Evolutionary conservation across 73 alveolate genomes (phyloP), one percentile per base, ranked within the genome.

Genomic region (Tetrahymena thermophila): DNA sequence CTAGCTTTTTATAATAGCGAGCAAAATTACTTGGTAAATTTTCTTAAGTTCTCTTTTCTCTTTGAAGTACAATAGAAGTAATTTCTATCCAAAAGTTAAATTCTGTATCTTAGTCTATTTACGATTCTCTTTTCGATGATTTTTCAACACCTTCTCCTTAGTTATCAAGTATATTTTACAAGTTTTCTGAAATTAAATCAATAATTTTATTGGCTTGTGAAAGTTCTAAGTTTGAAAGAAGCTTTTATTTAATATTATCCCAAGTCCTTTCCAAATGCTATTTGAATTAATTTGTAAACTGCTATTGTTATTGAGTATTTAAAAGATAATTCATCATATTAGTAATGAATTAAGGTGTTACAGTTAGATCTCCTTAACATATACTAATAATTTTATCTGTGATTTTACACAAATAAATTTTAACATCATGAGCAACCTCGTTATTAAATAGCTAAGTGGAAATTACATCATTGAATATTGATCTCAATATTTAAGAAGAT

Each of bases 331-430:
- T 43, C 55, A 95, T 31, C 84, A 95, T 94, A 93, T 85, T 94
- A 31, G 96, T 97, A 11, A 97, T 50, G 28, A 89, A 96, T 89
- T n/a, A 17, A 35, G 94, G 95, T 21, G 94, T 43, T 9, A 97
- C 84, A 14, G 94, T 93, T 40, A 97, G 57, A 95, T 97, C 98
- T 93, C 98, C 98, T 57, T 97, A 94, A 93, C 98, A 97, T 1
- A 97, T 97, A 16, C 97, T 97, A 0, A 97, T 97, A 35, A 97
- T 97, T 93, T 97, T 97, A 89, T 97, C 98, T 37, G 98, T 97
- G 28, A 97, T 97, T 85, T 97, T 97, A 10, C 96, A 43, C 21
- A 96, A 56, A 43, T 85, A 97, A 15, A 95, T 71, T 42, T 94
- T 97, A 19, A 97, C 85, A n/a, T 97, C 98, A 93, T 44, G 55